Evolutionary conservation across 495 filamentous ascomycete species (phyloP).

Genomic region (Hyaloscypha finlandica): DNA sequence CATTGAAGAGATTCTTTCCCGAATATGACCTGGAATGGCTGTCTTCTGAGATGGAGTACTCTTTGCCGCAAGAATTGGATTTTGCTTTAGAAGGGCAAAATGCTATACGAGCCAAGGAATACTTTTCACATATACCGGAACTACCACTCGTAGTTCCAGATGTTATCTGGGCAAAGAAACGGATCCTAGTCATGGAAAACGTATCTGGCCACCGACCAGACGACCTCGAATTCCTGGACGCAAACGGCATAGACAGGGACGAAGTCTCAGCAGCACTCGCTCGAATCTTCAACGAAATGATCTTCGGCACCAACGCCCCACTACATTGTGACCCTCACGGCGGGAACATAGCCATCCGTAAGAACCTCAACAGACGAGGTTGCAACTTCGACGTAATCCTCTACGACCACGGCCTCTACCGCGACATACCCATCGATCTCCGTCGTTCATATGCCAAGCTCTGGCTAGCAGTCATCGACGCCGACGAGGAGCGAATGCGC

Average conservation of each 20-base stretch:
- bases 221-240: slow-evolving; percentile 83
- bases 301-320: slow-evolving; percentile 87
- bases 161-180: slow-evolving; percentile 84
- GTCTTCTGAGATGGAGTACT: slow-evolving; percentile 87
- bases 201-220: slow-evolving; percentile 85
- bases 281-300: slow-evolving; percentile 99
- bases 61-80: slow-evolving; percentile 87
- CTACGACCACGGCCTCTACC: slow-evolving; percentile 98
- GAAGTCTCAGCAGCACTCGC: slow-evolving; percentile 93
- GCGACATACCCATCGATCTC: slow-evolving; percentile 78
- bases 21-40: slow-evolving; percentile 98
- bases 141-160: slow-evolving; percentile 85
- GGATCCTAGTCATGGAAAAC: slow-evolving; percentile 96
- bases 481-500: slow-evolving; percentile 80
- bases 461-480: slow-evolving; percentile 94
- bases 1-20: slow-evolving; percentile 89
- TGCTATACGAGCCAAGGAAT: slow-evolving; percentile 71
- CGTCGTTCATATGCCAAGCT: slow-evolving; percentile 92
- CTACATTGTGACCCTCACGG: slow-evolving; percentile 98
- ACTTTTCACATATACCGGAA: slow-evolving; percentile 70
- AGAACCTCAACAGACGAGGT: slow-evolving; percentile 56
- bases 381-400: slow-evolving; percentile 93
- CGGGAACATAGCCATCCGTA: slow-evolving; percentile 92
- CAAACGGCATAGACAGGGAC: slow-evolving; percentile 85
- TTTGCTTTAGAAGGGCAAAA: slow-evolving; percentile 87